These are phyloP conservation scores for Datura wrightii DNA, from an alignment of 257 asterid species.

Conservation along the genomic window DNA sequence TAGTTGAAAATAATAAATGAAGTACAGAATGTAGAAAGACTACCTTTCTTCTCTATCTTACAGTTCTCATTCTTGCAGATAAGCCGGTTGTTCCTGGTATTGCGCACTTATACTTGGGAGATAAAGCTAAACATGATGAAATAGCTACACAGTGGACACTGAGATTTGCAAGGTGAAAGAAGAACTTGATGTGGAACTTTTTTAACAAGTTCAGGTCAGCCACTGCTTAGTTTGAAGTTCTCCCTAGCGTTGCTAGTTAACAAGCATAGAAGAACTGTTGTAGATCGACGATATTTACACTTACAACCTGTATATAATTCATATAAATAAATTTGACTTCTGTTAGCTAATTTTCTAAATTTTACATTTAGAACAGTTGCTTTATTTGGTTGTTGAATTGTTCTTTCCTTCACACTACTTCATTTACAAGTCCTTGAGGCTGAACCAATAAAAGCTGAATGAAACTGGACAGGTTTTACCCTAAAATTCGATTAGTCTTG, in stretches of 20 bases:
- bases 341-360: neutral
- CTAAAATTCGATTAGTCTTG: neutral
- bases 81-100: slow-evolving; percentile 85
- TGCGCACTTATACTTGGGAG: slow-evolving; percentile 71
- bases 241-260: neutral
- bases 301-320: neutral
- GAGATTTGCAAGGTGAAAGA: slow-evolving; percentile 70
- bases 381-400: neutral
- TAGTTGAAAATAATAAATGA: neutral
- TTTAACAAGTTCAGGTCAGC: slow-evolving; percentile 24
- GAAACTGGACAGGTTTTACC: neutral
- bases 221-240: slow-evolving; percentile 16
- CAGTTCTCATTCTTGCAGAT: slow-evolving; percentile 54
- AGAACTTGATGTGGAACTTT: neutral
- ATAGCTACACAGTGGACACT: slow-evolving; percentile 85
- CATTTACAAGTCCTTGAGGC: slow-evolving; percentile 15
- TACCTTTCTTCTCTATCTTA: slow-evolving; percentile 2
- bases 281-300: neutral
- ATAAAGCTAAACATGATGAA: slow-evolving; percentile 77
- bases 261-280: neutral
- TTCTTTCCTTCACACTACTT: neutral
- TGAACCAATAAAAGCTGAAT: slow-evolving; percentile 9
- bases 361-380: neutral
- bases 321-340: slow-evolving; percentile 12
- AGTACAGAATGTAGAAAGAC: neutral